Conservation (phyloP, 1,284 basidiomycete species). For the Ceratobasidium sp. region DNA sequence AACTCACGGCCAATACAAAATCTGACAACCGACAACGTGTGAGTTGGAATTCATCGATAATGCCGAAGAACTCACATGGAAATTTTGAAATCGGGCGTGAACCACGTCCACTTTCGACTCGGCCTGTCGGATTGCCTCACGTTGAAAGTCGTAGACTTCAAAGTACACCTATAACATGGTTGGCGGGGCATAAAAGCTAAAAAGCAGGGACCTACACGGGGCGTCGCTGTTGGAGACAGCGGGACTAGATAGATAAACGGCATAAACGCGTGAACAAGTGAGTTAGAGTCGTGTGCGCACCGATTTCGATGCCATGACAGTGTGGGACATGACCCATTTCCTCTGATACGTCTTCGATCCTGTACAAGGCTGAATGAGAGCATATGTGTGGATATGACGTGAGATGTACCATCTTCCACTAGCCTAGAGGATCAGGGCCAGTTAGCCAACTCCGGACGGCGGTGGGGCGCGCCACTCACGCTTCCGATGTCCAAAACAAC, state of each 20-base stretch:
- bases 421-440: not conserved
- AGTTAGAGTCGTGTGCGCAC: not conserved
- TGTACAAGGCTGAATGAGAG: not conserved
- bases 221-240: not conserved
- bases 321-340: conserved; percentile 3
- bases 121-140: conserved; percentile 1
- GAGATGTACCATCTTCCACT: conserved; percentile 26
- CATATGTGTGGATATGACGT: not conserved
- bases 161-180: not conserved
- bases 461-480: conserved; percentile 23
- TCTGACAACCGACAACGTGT: conserved; percentile 28
- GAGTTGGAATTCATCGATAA: not conserved
- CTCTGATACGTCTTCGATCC: conserved; percentile 26
- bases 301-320: conserved; percentile 25
- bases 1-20: conserved; percentile 29
- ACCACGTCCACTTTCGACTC: conserved; percentile 10
- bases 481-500: conserved; percentile 32
- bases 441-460: not conserved
- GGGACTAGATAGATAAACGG: conserved; percentile 10
- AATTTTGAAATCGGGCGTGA: conserved; percentile 39
- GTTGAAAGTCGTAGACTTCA: conserved; percentile 34
- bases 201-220: not conserved
- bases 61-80: conserved; percentile 28
- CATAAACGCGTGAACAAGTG: not conserved
- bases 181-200: not conserved